Base-by-base conservation (phyloP, 1,284 basidiomycete species). In the Malassezia globosa region DNA sequence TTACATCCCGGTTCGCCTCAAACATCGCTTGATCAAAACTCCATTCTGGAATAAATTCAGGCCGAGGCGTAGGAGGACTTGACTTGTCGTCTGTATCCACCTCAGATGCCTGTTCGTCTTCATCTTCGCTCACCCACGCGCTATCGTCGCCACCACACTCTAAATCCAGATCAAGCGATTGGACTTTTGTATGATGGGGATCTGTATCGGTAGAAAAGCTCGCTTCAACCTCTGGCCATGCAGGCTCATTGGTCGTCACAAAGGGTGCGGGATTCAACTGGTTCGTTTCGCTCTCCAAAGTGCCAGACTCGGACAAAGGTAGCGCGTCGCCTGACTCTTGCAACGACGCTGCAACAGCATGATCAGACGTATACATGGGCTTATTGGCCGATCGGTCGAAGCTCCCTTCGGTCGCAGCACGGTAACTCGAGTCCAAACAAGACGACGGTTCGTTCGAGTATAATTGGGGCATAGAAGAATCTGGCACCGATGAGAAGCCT, bases 1-100 rank as follows among this genome's bases (percentile, higher is more conserved):
- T 33, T 18, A 52, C 25, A 11, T 52, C 50, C 14, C 44, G 50
- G 16, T 34, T 21, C 2, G 50, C 50, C 39, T 52, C 50, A 35
- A 47, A 52, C 34, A 37, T 38, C 4, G 50, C 50, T 26, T 52
- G 50, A 19, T 42, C 50, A 35, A 52, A 52, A 37, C 50, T 52
- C 50, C 50, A 52, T 18, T 52, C 50, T 14, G 44, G 50, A 19
- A 52, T 52, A 24, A 52, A 52, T 21, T 52, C 50, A 22, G 50
- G 50, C 16, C 50, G 43, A n/a, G 22, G 22, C 8, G 50, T 40
- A 21, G 29, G 38, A 18, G 33, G 33, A 6, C 13, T 24, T 24
- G 45, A 21, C 23, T 24, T 16, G 27, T 33, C 26, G 10, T 42
- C 41, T 14, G 10, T 23, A 16, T 2, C 10, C 7, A 5, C 14